Percentiles rank a stretch among this genome's conserved stretches.
phyloP scores from a whole-genome alignment of 2,329 filamentous ascomycete genomes.

The Claviceps fusiformis region DNA sequence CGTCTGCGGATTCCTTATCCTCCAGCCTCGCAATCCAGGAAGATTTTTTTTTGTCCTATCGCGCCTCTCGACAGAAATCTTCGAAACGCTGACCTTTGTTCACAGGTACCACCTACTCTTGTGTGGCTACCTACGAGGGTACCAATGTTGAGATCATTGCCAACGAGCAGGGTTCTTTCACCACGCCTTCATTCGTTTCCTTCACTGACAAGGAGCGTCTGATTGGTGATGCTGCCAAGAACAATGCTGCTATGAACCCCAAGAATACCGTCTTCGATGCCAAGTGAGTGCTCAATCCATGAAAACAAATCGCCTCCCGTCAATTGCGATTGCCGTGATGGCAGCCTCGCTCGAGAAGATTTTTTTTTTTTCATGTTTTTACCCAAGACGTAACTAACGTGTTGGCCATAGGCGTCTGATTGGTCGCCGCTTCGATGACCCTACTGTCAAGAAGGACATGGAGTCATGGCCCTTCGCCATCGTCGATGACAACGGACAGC shows the following conservation, averaged over 20 bases:
- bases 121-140: constrained; percentile 98
- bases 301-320: neutral
- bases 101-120: constrained; percentile 96
- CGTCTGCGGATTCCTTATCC: neutral
- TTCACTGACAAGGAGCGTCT: constrained; percentile 98
- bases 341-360: neutral
- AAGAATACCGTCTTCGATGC: constrained; percentile 97
- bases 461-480: constrained; percentile 99
- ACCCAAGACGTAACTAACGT: neutral
- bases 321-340: neutral
- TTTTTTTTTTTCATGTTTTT: neutral
- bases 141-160: constrained; percentile 99
- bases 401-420: constrained; percentile 69
- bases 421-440: constrained; percentile 87
- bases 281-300: constrained; percentile 55
- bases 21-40: neutral
- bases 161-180: constrained; percentile 99
- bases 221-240: constrained; percentile 99
- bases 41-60: neutral
- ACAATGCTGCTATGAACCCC: constrained; percentile 99
- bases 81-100: neutral
- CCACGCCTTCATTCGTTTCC: constrained; percentile 96
- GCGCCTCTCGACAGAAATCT: neutral
- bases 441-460: constrained; percentile 96
- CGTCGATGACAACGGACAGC: constrained; percentile 74